Percentiles rank a stretch among this genome's conserved stretches.
Evolutionary conservation across 1,139 yeast genomes (phyloP).

Genomic region (Lodderomyces orthopsilosis): DNA sequence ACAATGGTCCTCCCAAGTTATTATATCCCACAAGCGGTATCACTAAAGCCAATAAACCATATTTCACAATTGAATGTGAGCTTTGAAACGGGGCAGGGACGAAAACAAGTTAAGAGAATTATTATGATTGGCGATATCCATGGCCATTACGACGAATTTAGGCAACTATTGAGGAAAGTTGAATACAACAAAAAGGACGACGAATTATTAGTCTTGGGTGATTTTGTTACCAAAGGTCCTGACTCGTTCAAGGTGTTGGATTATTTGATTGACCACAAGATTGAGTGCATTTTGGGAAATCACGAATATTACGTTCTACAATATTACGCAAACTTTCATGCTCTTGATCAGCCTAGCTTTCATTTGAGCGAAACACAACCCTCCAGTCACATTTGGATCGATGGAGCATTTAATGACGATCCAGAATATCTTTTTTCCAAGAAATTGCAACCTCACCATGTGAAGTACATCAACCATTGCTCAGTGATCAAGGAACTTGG

Average conservation of each 20-base stretch:
- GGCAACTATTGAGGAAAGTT: conserved; percentile 45
- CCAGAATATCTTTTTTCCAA: conserved; percentile 62
- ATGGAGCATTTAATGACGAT: conserved; percentile 42
- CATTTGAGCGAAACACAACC: background rate
- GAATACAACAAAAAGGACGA: conserved; percentile 48
- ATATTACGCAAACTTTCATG: conserved; percentile 59
- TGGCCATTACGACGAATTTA: conserved; percentile 64
- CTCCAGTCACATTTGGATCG: background rate
- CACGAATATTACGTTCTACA: conserved; percentile 72
- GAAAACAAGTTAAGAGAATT: conserved; percentile 38
- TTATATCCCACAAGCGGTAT: conserved; percentile 35
- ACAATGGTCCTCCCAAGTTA: conserved; percentile 31
- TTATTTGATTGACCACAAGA: conserved; percentile 54
- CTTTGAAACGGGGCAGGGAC: conserved; percentile 13
- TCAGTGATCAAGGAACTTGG: conserved; percentile 66
- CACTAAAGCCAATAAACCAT: conserved; percentile 25
- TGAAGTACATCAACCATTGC: conserved; percentile 56
- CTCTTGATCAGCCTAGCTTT: conserved; percentile 34
- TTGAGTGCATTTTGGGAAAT: conserved; percentile 82
- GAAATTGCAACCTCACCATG: conserved; percentile 56
- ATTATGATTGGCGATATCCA: conserved; percentile 86
- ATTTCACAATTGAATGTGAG: conserved; percentile 24
- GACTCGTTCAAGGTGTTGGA: conserved; percentile 69
- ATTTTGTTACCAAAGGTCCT: conserved; percentile 82
- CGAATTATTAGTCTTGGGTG: conserved; percentile 74